phyloP scores from a whole-genome alignment of 305 asterid genomes.

The Fraxinus angustifolia region DNA sequence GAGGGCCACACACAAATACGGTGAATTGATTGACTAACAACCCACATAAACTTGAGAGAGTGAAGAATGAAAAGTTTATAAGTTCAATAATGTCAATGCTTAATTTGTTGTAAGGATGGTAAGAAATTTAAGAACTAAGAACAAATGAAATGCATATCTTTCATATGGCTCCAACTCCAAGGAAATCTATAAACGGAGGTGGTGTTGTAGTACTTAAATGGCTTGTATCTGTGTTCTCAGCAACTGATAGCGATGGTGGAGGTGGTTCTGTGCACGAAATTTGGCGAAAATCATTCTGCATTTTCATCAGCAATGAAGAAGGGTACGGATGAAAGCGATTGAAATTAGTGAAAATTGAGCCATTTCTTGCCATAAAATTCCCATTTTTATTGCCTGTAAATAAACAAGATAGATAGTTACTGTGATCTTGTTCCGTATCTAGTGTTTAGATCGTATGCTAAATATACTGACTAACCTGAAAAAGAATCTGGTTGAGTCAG shows the following conservation, averaged over 20 bases:
- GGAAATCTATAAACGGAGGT: slow-evolving; percentile 47
- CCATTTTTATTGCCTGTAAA: neutral
- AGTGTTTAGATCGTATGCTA: neutral
- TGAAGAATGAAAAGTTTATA: neutral
- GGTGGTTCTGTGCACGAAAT: slow-evolving; percentile 19
- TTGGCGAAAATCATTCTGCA: slow-evolving; percentile 8
- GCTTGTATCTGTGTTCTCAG: slow-evolving; percentile 5
- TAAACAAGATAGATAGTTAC: neutral
- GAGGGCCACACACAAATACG: neutral
- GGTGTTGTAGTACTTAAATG: slow-evolving; percentile 13
- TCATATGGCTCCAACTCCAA: slow-evolving; percentile 43
- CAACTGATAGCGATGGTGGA: slow-evolving; percentile 12
- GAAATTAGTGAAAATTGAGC: neutral
- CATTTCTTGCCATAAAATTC: neutral
- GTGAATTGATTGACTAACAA: neutral
- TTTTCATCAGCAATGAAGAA: neutral
- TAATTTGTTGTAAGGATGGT: neutral
- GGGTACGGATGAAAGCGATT: neutral
- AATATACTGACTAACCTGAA: neutral
- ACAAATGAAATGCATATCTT: neutral
- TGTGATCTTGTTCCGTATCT: neutral
- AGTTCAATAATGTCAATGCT: neutral
- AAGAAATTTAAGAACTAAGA: neutral
- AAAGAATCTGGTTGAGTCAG: neutral
- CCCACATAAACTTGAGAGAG: neutral